phyloP scores from a whole-genome alignment of 495 filamentous ascomycete genomes.

The Talaromyces ruber region DNA sequence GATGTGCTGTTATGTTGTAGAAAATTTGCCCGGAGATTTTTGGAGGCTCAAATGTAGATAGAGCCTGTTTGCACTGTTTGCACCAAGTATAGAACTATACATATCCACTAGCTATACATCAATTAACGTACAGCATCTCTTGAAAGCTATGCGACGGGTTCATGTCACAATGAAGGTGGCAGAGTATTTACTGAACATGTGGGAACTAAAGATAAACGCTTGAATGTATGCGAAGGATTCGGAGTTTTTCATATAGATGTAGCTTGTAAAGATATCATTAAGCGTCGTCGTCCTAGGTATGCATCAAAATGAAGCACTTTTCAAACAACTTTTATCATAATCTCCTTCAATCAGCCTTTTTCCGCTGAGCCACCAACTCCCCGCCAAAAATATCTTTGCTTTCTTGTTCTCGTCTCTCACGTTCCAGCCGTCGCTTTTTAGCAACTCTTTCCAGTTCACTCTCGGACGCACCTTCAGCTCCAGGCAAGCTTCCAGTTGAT shows the following conservation, averaged over 20 bases:
- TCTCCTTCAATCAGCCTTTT: conserved; percentile 12
- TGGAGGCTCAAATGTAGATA: neutral
- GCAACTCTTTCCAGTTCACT: conserved; percentile 35
- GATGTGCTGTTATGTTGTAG: conserved; percentile 7
- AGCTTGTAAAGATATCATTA: neutral
- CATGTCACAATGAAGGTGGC: too few species aligned
- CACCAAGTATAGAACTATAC: neutral
- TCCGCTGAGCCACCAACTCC: conserved; percentile 30
- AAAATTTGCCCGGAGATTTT: neutral
- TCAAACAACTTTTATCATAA: neutral
- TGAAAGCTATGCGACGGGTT: neutral
- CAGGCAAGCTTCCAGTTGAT: conserved; percentile 12
- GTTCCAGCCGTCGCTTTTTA: conserved; percentile 35
- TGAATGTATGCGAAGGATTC: too few species aligned
- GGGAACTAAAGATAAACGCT: neutral
- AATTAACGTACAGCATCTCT: neutral
- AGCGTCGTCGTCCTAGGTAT: neutral
- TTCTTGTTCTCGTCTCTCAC: conserved; percentile 13
- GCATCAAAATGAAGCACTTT: neutral
- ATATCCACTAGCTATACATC: neutral
- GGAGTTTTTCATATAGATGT: neutral
- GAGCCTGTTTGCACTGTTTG: conserved; percentile 30
- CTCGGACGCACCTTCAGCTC: conserved; percentile 19
- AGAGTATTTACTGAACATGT: too few species aligned
- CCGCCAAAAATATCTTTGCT: conserved; percentile 31